Evolutionary conservation across 2,329 filamentous ascomycete genomes (phyloP), one percentile per base, ranked within the genome.

Genomic region (Geoglossum cookeanum): DNA sequence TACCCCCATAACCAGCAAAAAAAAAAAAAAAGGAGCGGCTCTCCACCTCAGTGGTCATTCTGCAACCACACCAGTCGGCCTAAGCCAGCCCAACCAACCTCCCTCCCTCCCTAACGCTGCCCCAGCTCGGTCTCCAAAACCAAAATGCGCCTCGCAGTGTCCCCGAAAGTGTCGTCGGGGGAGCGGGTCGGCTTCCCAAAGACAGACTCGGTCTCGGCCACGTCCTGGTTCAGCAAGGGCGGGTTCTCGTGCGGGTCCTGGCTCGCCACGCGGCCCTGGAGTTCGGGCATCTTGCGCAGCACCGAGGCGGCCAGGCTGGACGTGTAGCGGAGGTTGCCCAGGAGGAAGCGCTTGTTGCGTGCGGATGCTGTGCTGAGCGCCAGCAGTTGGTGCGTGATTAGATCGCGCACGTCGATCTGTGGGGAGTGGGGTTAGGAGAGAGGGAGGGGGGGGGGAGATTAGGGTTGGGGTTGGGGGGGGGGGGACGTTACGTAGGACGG

Each of bases 401-500:
- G 72, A 62, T 81, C 78, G 30, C 78, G 71, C 37, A 80, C 78
- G 64, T 81, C 78, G 42, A 79, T 69, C 33, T 37, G 33, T 22
- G 22, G 22, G 22, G 33, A 1, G 3, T 7, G 33, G 33, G 33
- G 73, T 74, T 37, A 37, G 33, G 33, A n/a, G n/a, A n/a, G n/a
- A n/a, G n/a, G n/a, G n/a, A n/a, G n/a, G 33, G 33, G 33, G 6
- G 2, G 22, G 33, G 6, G 6, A 37, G 11, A 1, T 37, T 37
- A 11, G 33, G 11, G 11, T n/a, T n/a, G 33, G 33, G 33, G 33
- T n/a, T n/a, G 33, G 33, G 33, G 33, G 33, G 33, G 1, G 33
- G 3, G 33, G 11, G 11, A 37, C 33, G 33, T 37, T 37, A 37
- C 33, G 75, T 49, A 49, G 15, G 17, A 29, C 17, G 68, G 45